Evolutionary conservation across 202 grass and related monocot genomes (phyloP).

Genomic region (Cymbopogon flexuosus): DNA sequence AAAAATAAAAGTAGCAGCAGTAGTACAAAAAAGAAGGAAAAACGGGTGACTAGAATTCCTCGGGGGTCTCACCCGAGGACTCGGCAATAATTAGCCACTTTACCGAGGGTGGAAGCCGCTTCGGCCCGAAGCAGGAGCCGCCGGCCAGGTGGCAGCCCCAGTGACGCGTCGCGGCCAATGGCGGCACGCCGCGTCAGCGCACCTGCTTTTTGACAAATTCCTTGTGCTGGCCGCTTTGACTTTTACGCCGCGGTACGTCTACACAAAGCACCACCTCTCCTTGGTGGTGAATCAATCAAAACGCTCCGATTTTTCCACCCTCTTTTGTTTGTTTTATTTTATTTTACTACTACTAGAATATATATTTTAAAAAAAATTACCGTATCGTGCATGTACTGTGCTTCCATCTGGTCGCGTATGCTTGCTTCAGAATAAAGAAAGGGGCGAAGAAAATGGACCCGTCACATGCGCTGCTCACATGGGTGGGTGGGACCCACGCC

Average conservation of each 20-base stretch:
- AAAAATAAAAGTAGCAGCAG: neutral
- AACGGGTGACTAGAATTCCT: conserved; percentile 16
- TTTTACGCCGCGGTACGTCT: conserved; percentile 8
- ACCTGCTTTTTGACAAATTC: conserved; percentile 37
- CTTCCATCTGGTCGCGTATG: conserved; percentile 7
- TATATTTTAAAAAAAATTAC: neutral
- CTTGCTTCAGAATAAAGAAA: conserved; percentile 50
- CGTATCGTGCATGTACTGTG: neutral
- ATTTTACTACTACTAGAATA: neutral
- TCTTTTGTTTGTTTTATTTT: neutral
- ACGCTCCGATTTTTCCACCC: conserved; percentile 10
- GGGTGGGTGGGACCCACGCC: conserved; percentile 10
- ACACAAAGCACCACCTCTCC: neutral
- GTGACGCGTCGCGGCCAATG: conserved; percentile 63
- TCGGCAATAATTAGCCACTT: conserved; percentile 33
- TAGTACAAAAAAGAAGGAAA: neutral
- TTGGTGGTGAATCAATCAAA: conserved; percentile 40
- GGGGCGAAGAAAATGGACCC: neutral
- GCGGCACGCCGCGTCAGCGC: conserved; percentile 34
- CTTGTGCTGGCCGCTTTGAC: conserved; percentile 43
- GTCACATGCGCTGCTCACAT: conserved; percentile 49
- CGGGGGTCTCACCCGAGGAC: conserved; percentile 33
- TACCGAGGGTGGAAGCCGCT: conserved; percentile 32
- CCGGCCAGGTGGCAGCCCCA: conserved; percentile 34
- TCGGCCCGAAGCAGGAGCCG: conserved; percentile 6